Evolutionary conservation across 1,284 basidiomycete genomes (phyloP), one percentile per base, ranked within the genome.

Genomic region (Peniophora sp.): DNA sequence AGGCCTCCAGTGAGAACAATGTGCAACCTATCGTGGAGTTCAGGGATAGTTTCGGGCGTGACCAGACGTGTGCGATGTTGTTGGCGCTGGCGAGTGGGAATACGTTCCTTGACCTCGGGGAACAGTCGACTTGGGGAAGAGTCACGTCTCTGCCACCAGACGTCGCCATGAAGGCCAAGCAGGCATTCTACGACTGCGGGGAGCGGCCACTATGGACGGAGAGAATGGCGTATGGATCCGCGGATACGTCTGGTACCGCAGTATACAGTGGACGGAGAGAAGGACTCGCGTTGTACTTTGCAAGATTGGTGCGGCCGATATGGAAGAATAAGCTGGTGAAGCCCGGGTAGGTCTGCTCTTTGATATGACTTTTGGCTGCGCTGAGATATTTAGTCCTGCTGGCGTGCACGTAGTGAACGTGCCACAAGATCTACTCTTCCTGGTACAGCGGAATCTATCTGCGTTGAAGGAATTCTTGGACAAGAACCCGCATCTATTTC

Each of bases 31-130:
- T 88, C 47, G 75, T 86, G 37, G 82, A 87, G 50, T 86, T 88
- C 61, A 71, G 85, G 50, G 83, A 88, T 58, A 93, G 90, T 60
- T 94, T 87, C 65, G 91, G 92, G 43, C 79, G 88, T 47, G 87
- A 92, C 63, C 89, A 97, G 62, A 88, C 89, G 1, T 95, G 92
- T 61, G 86, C 91, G 12, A 95, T 96, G 85, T 79, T 93, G n/a
- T 75, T 97, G 12, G 88, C 83, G 14, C 79, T 79, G 50, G 84
- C 87, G 2, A 78, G 83, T 56, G 87, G 87, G 27, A 90, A 88
- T 60, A 83, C 82, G 0, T 89, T 84, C 67, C 64, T 88, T 51
- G 81, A 85, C 55, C 64, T 70, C 23, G 65, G 68, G 27, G 77
- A 80, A 49, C 68, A 70, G 49, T 66, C 73, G 20, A 63, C 69